Evolutionary conservation across 441 rosid species (phyloP).

Genomic region (Gossypium trilobum): DNA sequence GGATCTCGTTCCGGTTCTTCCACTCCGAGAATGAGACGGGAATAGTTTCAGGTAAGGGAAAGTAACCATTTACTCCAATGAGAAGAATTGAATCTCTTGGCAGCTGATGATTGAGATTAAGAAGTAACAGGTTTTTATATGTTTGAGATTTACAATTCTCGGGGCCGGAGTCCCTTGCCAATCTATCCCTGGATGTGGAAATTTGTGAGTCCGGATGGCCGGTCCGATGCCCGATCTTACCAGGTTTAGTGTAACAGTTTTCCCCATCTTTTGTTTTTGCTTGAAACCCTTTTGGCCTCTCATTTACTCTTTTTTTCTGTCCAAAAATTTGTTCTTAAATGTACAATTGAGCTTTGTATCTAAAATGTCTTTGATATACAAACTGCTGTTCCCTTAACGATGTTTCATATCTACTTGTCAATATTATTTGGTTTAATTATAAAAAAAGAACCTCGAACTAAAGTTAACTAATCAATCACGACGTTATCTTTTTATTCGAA

Average conservation of each 20-base stretch:
- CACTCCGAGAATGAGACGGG: constrained; percentile 43
- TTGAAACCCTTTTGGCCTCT: constrained; percentile 1
- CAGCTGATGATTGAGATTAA: constrained; percentile 7
- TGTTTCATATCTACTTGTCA: constrained; percentile 4
- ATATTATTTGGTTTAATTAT: not conserved
- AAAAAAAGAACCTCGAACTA: not conserved
- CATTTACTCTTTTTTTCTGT: not conserved
- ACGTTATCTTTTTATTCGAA: not conserved
- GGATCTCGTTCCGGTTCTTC: constrained; percentile 27
- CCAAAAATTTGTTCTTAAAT: constrained; percentile 8
- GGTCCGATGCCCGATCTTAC: constrained; percentile 13
- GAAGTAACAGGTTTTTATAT: constrained; percentile 5
- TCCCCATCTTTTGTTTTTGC: not conserved
- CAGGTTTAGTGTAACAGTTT: constrained; percentile 8
- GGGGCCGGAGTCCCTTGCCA: not conserved
- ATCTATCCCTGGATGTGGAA: not conserved
- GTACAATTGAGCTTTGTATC: constrained; percentile 35
- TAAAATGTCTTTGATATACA: constrained; percentile 20
- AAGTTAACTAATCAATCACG: not conserved
- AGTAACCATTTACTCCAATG: not conserved
- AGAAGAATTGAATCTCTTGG: not conserved
- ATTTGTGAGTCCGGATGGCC: constrained; percentile 17
- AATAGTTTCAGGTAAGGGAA: constrained; percentile 18
- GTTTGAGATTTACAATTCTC: not conserved
- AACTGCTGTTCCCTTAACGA: constrained; percentile 14